These are phyloP conservation scores for Xylariaceae sp. DNA, from an alignment of 2,329 filamentous ascomycete genomes.

Conservation along the genomic window DNA sequence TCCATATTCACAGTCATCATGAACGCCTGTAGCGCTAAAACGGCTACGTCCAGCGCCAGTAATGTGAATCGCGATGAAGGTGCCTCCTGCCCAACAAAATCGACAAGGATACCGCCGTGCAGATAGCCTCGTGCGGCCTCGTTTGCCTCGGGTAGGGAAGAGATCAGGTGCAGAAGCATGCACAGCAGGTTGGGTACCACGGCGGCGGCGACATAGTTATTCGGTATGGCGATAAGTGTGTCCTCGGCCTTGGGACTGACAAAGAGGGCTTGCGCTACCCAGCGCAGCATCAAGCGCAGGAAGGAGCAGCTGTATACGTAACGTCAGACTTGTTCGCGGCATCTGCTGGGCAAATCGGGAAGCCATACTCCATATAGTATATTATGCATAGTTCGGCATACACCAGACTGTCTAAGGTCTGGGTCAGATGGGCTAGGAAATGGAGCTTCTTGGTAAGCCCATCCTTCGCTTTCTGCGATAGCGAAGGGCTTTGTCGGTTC, in stretches of 20 bases:
- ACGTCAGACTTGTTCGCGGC: constrained; percentile 1
- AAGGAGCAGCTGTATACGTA: constrained; percentile 53
- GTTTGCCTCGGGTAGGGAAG: constrained; percentile 50
- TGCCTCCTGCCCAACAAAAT: constrained; percentile 64
- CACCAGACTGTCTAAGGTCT: constrained; percentile 58
- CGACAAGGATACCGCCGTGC: constrained; percentile 63
- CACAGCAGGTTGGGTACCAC: constrained; percentile 56
- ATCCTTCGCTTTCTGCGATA: constrained; percentile 27
- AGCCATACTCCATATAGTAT: constrained; percentile 67
- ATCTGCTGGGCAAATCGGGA: background rate
- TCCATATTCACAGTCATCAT: constrained; percentile 62
- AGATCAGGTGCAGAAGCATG: constrained; percentile 55
- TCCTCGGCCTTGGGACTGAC: constrained; percentile 58
- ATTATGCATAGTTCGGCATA: constrained; percentile 61
- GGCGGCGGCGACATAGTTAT: constrained; percentile 55
- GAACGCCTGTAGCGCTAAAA: constrained; percentile 56
- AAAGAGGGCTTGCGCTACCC: constrained; percentile 57
- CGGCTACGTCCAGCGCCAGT: constrained; percentile 50
- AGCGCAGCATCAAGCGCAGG: constrained; percentile 56
- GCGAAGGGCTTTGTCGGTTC: constrained; percentile 18
- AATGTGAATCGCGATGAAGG: constrained; percentile 54
- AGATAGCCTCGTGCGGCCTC: constrained; percentile 62
- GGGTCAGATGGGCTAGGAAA: constrained; percentile 57
- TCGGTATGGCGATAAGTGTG: constrained; percentile 51
- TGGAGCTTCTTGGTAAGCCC: constrained; percentile 52